Evolutionary conservation across 441 rosid species (phyloP), one percentile per base, ranked within the genome.

Genomic region (Bruguiera hainesii): DNA sequence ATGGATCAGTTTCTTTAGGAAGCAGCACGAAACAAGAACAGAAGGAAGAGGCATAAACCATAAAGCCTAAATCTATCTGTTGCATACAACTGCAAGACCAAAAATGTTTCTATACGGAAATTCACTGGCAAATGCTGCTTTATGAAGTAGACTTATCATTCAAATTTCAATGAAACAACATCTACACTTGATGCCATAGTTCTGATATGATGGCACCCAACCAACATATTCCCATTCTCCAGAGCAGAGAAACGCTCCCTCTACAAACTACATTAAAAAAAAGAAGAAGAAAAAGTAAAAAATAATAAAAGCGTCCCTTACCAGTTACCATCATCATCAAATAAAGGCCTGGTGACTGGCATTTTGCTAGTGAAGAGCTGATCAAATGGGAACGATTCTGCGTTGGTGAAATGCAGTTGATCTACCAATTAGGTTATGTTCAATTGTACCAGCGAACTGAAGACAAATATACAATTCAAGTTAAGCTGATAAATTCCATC

Each of bases 371-470:
- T 46, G 25, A 61, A 31, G 26, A 56, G 67, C 70, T 61, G 18
- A 11, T 56, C 28, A 29, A 63, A 10, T 55, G 16, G 30, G 56
- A 63, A 66, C 23, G 68, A 35, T 42, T 46, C 63, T 60, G 75
- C 74, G 68, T 51, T 10, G 61, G 31, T 48, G 64, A 55, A 29
- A 37, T 53, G 64, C 62, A 37, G 20, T 15, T 3, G 31, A 66
- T 50, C 53, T 10, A 42, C 60, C 53, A 33, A 64, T 83, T 81
- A 83, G 29, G 59, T 79, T 58, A 83, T 69, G 76, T 79, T 72
- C 71, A 83, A 28, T 39, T 71, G 83, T 57, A 77, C 71, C 78
- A 82, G 79, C 80, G 78, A 72, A 65, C 90, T 86, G 81, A 30
- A 63, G 62, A n/a, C 65, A 50, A 25, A 75, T 31, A 71, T 5